Evolutionary conservation across 1,284 basidiomycete species (phyloP).

Genomic region (Melanopsichium pennsylvanicum): DNA sequence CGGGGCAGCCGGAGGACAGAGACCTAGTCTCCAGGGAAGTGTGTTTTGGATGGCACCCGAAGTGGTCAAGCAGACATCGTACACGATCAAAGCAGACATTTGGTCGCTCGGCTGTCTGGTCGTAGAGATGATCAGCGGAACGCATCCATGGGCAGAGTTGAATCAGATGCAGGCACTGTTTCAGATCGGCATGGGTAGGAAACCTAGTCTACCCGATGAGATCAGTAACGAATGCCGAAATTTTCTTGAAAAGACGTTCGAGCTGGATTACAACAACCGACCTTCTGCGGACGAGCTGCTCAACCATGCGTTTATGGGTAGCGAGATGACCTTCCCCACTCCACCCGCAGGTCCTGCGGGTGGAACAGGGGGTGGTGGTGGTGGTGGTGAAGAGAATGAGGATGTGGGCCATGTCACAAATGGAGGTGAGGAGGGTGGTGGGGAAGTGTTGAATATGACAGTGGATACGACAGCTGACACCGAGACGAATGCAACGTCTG

Average conservation of each 20-base stretch:
- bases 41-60: slow-evolving; percentile 86
- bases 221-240: slow-evolving; percentile 54
- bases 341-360: not conserved
- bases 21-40: slow-evolving; percentile 92
- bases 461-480: not conserved
- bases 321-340: slow-evolving; percentile 26
- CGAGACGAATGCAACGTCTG: slow-evolving; percentile 1
- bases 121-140: slow-evolving; percentile 97
- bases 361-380: not conserved
- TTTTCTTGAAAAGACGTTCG: slow-evolving; percentile 60
- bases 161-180: slow-evolving; percentile 82
- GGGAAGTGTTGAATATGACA: not conserved
- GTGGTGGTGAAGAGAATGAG: not conserved
- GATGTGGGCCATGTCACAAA: no score
- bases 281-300: slow-evolving; percentile 57
- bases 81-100: slow-evolving; percentile 94
- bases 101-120: slow-evolving; percentile 98
- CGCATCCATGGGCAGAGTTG: slow-evolving; percentile 94
- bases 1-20: slow-evolving; percentile 69
- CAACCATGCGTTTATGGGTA: slow-evolving; percentile 57
- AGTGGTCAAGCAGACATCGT: slow-evolving; percentile 92
- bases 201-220: slow-evolving; percentile 58
- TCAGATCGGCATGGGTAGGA: slow-evolving; percentile 57
- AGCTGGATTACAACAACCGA: slow-evolving; percentile 55
- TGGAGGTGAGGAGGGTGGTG: slow-evolving; percentile 1